Evolutionary conservation across 2,329 filamentous ascomycete species (phyloP).

Genomic region (Juglanconis juglandina): DNA sequence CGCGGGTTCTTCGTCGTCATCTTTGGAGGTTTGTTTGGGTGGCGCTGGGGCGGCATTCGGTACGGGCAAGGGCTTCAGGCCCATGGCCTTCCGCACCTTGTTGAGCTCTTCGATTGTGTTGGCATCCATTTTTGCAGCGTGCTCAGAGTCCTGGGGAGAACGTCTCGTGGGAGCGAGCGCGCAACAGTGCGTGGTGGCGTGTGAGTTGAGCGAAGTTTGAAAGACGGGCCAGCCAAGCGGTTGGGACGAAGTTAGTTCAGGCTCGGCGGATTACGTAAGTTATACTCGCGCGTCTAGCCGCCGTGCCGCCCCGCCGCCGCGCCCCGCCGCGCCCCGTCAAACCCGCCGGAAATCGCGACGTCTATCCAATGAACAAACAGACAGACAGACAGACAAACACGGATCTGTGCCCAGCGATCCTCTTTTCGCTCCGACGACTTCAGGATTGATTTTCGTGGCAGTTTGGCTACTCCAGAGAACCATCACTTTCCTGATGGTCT

Average conservation of each 20-base stretch:
- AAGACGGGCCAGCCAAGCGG: no score
- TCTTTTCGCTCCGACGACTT: constrained; percentile 54
- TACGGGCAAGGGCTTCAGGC: constrained; percentile 84
- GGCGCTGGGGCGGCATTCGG: constrained; percentile 56
- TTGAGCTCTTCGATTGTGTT: constrained; percentile 91
- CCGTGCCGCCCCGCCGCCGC: background rate
- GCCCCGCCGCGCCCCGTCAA: background rate
- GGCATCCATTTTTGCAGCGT: constrained; percentile 50
- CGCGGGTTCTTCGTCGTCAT: constrained; percentile 64
- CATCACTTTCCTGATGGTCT: constrained; percentile 70
- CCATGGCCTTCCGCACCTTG: constrained; percentile 82
- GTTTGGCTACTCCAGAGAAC: constrained; percentile 82
- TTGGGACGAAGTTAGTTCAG: background rate
- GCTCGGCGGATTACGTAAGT: background rate
- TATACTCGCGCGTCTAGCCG: background rate
- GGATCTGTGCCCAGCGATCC: constrained; percentile 88
- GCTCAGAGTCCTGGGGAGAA: background rate
- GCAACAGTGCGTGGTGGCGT: no score
- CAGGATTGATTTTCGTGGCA: constrained; percentile 77
- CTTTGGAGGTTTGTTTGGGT: constrained; percentile 38
- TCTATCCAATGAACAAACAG: constrained; percentile 24
- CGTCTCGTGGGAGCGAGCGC: no score
- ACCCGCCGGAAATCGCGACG: constrained; percentile 25
- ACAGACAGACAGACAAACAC: constrained; percentile 30
- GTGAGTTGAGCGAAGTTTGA: no score